phyloP scores from a whole-genome alignment of 2,329 filamentous ascomycete species.

The Talaromyces sp. region DNA sequence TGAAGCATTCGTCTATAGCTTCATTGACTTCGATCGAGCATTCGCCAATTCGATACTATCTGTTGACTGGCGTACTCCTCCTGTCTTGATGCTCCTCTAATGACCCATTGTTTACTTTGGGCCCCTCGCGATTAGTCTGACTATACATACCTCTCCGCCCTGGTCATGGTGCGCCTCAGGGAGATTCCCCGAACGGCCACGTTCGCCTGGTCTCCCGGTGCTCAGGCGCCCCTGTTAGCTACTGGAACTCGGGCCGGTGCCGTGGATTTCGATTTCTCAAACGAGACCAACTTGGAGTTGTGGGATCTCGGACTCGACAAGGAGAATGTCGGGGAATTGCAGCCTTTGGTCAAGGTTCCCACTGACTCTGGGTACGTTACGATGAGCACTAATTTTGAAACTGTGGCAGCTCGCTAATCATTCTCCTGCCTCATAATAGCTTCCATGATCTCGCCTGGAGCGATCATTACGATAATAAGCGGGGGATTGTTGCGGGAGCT shows the following conservation, averaged over 20 bases:
- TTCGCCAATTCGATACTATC: not conserved
- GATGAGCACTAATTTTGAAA: slow-evolving; percentile 2
- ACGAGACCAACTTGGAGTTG: slow-evolving; percentile 91
- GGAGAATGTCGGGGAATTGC: slow-evolving; percentile 68
- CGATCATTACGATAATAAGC: slow-evolving; percentile 68
- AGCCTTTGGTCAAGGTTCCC: slow-evolving; percentile 75
- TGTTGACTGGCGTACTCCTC: slow-evolving; percentile 14
- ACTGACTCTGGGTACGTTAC: slow-evolving; percentile 75
- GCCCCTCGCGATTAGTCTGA: slow-evolving; percentile 17
- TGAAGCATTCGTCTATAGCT: not conserved
- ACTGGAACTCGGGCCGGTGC: slow-evolving; percentile 93
- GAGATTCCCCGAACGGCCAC: slow-evolving; percentile 95
- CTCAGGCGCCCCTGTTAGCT: slow-evolving; percentile 73
- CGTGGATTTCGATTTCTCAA: slow-evolving; percentile 94
- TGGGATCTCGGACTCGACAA: slow-evolving; percentile 89
- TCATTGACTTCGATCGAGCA: not conserved
- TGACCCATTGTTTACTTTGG: slow-evolving; percentile 13
- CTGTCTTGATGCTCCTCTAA: slow-evolving; percentile 12
- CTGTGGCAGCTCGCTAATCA: not conserved
- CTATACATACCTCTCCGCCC: slow-evolving; percentile 18
- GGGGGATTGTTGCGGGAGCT: slow-evolving; percentile 89
- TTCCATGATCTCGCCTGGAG: slow-evolving; percentile 98
- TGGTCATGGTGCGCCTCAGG: slow-evolving; percentile 85
- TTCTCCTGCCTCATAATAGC: slow-evolving; percentile 44
- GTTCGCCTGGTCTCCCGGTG: slow-evolving; percentile 90